Evolutionary conservation across 78 protist genomes (phyloP).

Genomic region (Ministeria vibrans): DNA sequence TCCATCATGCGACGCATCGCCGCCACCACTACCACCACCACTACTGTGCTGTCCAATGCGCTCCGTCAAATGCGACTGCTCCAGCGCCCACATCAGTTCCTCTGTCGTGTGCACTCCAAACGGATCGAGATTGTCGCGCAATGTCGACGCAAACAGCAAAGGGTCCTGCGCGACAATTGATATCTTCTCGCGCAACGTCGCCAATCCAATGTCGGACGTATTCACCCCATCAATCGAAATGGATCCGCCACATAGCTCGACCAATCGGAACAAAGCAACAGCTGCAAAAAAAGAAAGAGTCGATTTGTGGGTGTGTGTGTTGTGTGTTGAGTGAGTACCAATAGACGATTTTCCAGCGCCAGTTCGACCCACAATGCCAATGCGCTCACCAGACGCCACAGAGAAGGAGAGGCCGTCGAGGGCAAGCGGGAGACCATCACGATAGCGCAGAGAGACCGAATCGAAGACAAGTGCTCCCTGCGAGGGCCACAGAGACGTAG

Average conservation of each 20-base stretch:
- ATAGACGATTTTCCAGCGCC: constrained; percentile 15
- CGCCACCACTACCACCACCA: too few relatives aligned
- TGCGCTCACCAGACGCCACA: constrained; percentile 44
- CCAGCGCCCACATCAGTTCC: constrained; percentile 54
- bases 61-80: not conserved
- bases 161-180: constrained; percentile 90
- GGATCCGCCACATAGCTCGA: constrained; percentile 61
- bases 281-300: not conserved
- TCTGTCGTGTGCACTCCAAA: constrained; percentile 48
- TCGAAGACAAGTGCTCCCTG: constrained; percentile 42
- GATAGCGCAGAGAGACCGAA: constrained; percentile 42
- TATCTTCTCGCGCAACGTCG: constrained; percentile 55
- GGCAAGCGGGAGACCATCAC: constrained; percentile 53
- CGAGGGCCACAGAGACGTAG: constrained; percentile 55
- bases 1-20: too few relatives aligned
- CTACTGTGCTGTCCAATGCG: too few relatives aligned
- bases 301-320: not conserved
- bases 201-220: constrained; percentile 43
- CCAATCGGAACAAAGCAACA: constrained; percentile 78
- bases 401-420: constrained; percentile 20
- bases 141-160: constrained; percentile 56
- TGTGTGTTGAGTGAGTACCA: not conserved
- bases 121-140: constrained; percentile 86
- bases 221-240: constrained; percentile 52
- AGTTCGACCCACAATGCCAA: constrained; percentile 72